phyloP scores from a whole-genome alignment of 495 filamentous ascomycete genomes.

The Durotheca rogersii region DNA sequence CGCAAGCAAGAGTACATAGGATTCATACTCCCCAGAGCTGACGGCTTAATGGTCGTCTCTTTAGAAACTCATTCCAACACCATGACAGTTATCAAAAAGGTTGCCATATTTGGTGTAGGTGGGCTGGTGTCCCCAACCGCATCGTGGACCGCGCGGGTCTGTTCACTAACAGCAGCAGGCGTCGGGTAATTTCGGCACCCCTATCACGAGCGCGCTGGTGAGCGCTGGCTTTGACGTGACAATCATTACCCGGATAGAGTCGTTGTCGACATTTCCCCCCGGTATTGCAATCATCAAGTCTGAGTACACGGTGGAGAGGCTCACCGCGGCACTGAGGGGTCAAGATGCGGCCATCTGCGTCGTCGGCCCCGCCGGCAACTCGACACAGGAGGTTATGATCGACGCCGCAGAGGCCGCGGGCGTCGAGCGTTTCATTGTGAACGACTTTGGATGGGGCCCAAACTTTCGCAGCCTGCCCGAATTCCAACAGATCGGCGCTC shows the following conservation, averaged over 20 bases:
- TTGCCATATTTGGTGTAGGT: constrained; percentile 46
- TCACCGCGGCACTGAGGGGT: constrained; percentile 41
- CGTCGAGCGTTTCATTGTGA: constrained; percentile 53
- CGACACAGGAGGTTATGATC: constrained; percentile 43
- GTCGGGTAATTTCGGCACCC: constrained; percentile 52
- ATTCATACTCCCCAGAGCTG: neutral
- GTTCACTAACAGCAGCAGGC: constrained; percentile 38
- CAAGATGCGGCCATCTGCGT: constrained; percentile 50
- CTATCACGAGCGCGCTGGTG: constrained; percentile 50
- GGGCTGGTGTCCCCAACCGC: no score
- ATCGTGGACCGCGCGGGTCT: no score
- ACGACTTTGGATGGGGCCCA: constrained; percentile 53
- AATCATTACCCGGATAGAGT: constrained; percentile 46
- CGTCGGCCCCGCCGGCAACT: constrained; percentile 33
- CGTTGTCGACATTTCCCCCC: constrained; percentile 32
- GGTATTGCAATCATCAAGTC: constrained; percentile 38
- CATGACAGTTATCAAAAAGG: constrained; percentile 41
- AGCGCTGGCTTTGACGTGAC: constrained; percentile 50
- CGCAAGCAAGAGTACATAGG: no score
- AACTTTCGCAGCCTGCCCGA: constrained; percentile 31
- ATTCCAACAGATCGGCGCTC: constrained; percentile 21
- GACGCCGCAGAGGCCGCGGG: constrained; percentile 53
- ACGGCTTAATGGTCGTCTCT: neutral
- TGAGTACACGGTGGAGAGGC: constrained; percentile 46
- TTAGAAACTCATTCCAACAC: neutral